Evolutionary conservation across 331 rosid species (phyloP), one percentile per base, ranked within the genome.

Genomic region (Malus hybrid): DNA sequence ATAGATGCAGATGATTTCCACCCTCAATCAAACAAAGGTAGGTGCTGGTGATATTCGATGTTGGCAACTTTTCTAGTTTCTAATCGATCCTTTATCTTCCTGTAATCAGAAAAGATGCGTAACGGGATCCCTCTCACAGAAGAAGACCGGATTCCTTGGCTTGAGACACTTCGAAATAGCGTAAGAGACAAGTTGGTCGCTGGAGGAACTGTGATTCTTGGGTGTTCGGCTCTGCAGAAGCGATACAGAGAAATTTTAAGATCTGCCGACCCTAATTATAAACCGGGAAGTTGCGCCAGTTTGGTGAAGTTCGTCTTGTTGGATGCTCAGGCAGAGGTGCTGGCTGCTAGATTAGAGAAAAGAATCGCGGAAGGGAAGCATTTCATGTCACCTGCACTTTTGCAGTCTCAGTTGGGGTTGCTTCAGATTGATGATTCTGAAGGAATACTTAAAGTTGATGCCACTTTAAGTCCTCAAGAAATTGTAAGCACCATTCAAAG

Each of bases 1-100:
- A 85, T 91, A 71, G 98, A 93, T 82, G 98, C 98, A 6, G 98
- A 91, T 88, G 88, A 91, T 86, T 90, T 86, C 80, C 97, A 94
- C 74, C 83, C 96, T n/a, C 79, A 75, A 55, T 91, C 95, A 65
- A 94, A 88, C 87, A 91, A 86, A 86, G 96, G 98, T 90, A 18
- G 24, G 29, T 8, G 46, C 36, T 39, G 46, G 46, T 39, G 5
- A 10, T 46, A 4, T 22, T 31, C 28, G 10, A 27, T 54, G 61
- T 32, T 70, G 33, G 60, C 22, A 29, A 29, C 42, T 15, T 71
- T 13, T 34, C 4, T 55, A 11, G 32, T 9, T 50, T 22, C 50
- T 10, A 39, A 15, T 19, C 78, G 14, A 10, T 65, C 20, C 5
- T 18, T 16, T 44, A 22, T 22, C 28, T 74, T n/a, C 46, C 10